A percentile compares a stretch with the other conserved stretches of the same genome.
phyloP scores from a whole-genome alignment of 2,329 filamentous ascomycete species.

The Didymella pinodella region DNA sequence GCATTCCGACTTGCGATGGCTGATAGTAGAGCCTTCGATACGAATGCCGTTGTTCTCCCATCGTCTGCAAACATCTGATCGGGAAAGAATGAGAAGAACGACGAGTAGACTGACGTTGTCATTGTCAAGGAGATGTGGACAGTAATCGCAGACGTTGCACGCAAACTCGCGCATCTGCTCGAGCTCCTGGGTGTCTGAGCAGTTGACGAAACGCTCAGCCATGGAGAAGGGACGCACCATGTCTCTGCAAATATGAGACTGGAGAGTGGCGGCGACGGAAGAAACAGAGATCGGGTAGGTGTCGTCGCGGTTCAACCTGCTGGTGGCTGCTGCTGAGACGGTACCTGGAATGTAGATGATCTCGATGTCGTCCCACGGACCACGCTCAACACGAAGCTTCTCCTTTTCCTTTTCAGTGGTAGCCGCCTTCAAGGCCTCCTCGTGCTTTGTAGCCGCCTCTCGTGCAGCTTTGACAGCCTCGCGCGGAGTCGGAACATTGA shows the following conservation, averaged over 20 bases:
- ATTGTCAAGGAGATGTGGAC: slow-evolving; percentile 51
- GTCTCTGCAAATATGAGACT: slow-evolving; percentile 46
- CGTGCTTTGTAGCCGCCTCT: slow-evolving; percentile 28
- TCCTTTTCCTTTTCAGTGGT: slow-evolving; percentile 27
- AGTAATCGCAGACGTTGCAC: slow-evolving; percentile 48
- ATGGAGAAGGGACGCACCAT: slow-evolving; percentile 47
- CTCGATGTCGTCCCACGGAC: slow-evolving; percentile 50
- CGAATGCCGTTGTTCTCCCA: slow-evolving; percentile 50
- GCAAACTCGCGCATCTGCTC: slow-evolving; percentile 45
- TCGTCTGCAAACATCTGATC: slow-evolving; percentile 47
- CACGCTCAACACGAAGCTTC: slow-evolving; percentile 35
- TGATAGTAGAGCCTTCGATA: slow-evolving; percentile 50
- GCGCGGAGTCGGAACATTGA: slow-evolving; percentile 40
- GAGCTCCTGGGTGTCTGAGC: slow-evolving; percentile 44
- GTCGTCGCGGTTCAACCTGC: slow-evolving; percentile 42
- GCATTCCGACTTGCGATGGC: slow-evolving; percentile 49
- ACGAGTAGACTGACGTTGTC: slow-evolving; percentile 50
- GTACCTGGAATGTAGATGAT: slow-evolving; percentile 51
- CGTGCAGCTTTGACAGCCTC: slow-evolving; percentile 48
- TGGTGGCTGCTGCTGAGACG: slow-evolving; percentile 48
- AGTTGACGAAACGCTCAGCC: slow-evolving; percentile 46
- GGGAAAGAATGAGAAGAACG: slow-evolving; percentile 46
- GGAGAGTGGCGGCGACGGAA: slow-evolving; percentile 45
- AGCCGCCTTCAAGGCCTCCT: slow-evolving; percentile 25
- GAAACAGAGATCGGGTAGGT: slow-evolving; percentile 49